Conservation (phyloP, 495 filamentous ascomycete genomes). For the Cladorrhinum samala region DNA sequence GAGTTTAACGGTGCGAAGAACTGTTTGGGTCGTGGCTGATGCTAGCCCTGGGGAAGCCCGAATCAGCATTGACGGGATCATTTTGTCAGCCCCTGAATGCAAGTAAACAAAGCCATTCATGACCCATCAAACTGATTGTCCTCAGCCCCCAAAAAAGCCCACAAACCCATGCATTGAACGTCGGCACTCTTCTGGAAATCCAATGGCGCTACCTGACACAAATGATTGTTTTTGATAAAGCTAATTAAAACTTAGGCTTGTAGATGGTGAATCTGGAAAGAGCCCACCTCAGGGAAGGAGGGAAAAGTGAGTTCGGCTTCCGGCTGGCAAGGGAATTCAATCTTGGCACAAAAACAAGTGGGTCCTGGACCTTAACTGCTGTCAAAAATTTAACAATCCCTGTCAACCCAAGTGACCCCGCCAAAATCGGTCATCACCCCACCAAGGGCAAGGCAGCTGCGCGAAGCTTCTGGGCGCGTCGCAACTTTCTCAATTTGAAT, state of each 20-base stretch:
- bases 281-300: too few relatives aligned
- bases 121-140: conserved; percentile 4
- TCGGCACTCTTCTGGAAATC: too few relatives aligned
- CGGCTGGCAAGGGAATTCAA: too few relatives aligned
- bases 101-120: conserved; percentile 1
- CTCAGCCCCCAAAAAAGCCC: too few relatives aligned
- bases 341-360: too few relatives aligned
- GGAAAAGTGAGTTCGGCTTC: background rate
- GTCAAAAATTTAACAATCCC: background rate
- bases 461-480: conserved; percentile 1
- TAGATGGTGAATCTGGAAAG: background rate
- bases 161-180: too few relatives aligned
- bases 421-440: conserved; percentile 3
- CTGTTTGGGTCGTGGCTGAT: background rate
- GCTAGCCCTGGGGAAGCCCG: background rate
- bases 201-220: too few relatives aligned
- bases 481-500: background rate
- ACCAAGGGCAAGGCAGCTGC: background rate
- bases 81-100: background rate
- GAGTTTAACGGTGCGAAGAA: background rate
- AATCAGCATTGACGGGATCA: background rate
- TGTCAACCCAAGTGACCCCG: conserved; percentile 3
- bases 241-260: background rate
- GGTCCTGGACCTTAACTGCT: too few relatives aligned
- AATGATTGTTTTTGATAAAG: too few relatives aligned